phyloP scores from a whole-genome alignment of 2,329 filamentous ascomycete genomes.

The Fusarium floridanum region DNA sequence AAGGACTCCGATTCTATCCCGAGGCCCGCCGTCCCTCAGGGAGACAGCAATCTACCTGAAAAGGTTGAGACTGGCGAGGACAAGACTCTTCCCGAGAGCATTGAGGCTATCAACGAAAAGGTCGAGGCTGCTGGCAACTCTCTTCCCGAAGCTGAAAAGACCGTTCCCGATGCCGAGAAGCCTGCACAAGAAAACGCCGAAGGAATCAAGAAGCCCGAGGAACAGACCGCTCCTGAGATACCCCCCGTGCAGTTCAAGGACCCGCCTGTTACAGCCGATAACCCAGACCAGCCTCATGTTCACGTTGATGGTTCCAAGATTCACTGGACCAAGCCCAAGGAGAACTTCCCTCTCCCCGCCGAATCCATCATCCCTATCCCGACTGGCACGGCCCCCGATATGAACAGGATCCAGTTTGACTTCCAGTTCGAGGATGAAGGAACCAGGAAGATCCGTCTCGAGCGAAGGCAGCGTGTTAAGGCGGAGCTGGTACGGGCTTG shows the following conservation, averaged over 20 bases:
- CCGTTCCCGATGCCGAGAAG: conserved; percentile 11
- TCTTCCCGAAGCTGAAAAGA: conserved; percentile 15
- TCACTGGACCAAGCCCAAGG: conserved; percentile 81
- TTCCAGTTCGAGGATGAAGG: conserved; percentile 76
- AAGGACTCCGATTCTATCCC: conserved; percentile 21
- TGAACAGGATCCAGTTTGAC: conserved; percentile 81
- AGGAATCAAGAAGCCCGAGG: conserved; percentile 10
- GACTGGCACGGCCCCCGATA: conserved; percentile 73
- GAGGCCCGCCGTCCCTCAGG: conserved; percentile 24
- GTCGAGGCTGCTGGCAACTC: neutral
- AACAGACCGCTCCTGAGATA: conserved; percentile 32
- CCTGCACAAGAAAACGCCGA: conserved; percentile 11
- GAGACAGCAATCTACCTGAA: conserved; percentile 7
- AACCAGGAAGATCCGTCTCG: conserved; percentile 71
- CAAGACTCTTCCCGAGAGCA: neutral
- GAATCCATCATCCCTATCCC: conserved; percentile 82
- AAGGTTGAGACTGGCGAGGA: neutral
- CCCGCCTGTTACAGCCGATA: conserved; percentile 42
- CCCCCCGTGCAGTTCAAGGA: conserved; percentile 45
- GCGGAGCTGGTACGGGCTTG: conserved; percentile 83
- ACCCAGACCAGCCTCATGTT: conserved; percentile 29
- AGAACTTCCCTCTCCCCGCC: conserved; percentile 81
- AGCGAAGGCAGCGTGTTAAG: conserved; percentile 76
- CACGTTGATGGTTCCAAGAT: conserved; percentile 50
- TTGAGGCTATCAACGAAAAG: neutral